Percentiles rank a stretch among this genome's conserved stretches.
Evolutionary conservation across 805 yeast genomes (phyloP).

Genomic region (Kodamaea neixiangensis): DNA sequence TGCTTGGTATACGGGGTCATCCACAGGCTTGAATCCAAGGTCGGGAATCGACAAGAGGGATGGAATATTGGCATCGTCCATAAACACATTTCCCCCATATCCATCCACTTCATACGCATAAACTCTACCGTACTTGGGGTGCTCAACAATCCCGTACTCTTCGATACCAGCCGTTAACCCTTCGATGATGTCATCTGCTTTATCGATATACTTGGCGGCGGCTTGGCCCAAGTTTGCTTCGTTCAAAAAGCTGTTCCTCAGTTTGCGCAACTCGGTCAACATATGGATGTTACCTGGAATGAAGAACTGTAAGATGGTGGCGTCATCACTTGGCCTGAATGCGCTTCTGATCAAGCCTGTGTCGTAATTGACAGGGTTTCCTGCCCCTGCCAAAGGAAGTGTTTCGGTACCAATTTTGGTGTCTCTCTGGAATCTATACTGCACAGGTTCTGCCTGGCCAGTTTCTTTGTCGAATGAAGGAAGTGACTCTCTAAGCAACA

Average conservation of each 20-base stretch:
- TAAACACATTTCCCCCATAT: conserved; percentile 66
- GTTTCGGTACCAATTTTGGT: conserved; percentile 83
- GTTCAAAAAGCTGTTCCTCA: conserved; percentile 6
- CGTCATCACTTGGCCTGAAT: conserved; percentile 87
- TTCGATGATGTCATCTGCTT: conserved; percentile 39
- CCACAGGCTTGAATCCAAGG: conserved; percentile 56
- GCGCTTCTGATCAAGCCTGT: conserved; percentile 80
- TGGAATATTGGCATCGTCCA: conserved; percentile 94
- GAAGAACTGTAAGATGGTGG: conserved; percentile 75
- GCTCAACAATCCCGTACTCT: conserved; percentile 64
- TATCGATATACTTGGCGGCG: conserved; percentile 14
- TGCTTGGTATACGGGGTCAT: conserved; percentile 67
- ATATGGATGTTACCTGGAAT: conserved; percentile 82
- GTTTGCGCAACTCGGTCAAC: conserved; percentile 17
- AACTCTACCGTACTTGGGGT: conserved; percentile 71
- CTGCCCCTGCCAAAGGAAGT: conserved; percentile 72
- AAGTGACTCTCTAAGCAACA: conserved; percentile 58
- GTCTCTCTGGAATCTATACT: conserved; percentile 69
- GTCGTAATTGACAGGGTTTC: conserved; percentile 75
- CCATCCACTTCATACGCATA: conserved; percentile 92
- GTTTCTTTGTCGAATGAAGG: conserved; percentile 57
- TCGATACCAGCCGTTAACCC: conserved; percentile 57
- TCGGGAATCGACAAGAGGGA: conserved; percentile 80
- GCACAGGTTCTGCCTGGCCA: conserved; percentile 51
- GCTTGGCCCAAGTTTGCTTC: conserved; percentile 3